Evolutionary conservation across 2,329 filamentous ascomycete genomes (phyloP), one percentile per base, ranked within the genome.

Genomic region (Parasarocladium wereldwijsianum): DNA sequence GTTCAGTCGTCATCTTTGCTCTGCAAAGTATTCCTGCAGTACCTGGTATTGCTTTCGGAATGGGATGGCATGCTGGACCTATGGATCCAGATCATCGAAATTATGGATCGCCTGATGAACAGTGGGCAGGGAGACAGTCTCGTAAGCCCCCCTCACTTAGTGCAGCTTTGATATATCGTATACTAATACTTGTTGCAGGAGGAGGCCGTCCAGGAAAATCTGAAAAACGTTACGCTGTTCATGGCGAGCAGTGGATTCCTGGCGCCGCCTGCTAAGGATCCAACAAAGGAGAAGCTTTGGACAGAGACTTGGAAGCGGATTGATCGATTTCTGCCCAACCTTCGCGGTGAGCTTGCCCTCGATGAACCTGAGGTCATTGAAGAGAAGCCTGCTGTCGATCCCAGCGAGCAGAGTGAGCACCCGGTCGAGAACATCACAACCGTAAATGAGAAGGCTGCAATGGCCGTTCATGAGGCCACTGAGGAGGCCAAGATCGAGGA

Each of bases 31-130:
- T 98, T 94, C 55, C 55, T 98, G 36, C 86, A 93, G 50, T 96
- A 94, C 50, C 64, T 96, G 3, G 82, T 87, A 3, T 62, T 87
- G 21, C 64, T 94, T 17, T 80, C 77, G 4, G 76, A 84, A 41
- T 86, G 83, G 70, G 79, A 86, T 14, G 84, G 83, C 13, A 84
- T 96, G 73, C 59, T 93, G 22, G 82, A 90, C 47, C 64, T 96
- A 8, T 98, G 90, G 90, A 58, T 90, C 26, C 78, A 78, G 51
- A 93, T 96, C 32, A 70, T 96, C 39, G 84, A 86, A 42, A 82
- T 94, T 32, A 85, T 98, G 71, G 90, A 98, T 51, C 75, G 90
- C 15, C 66, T 98, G 39, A 92, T 94, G 76, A 93, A 94, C 46
- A 90, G 82, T 45, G 87, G 87, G 1, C 85, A 93, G 51, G 83